Evolutionary conservation across 208 protist genomes (phyloP).

Genomic region (Plasmodiophora brassicae): DNA sequence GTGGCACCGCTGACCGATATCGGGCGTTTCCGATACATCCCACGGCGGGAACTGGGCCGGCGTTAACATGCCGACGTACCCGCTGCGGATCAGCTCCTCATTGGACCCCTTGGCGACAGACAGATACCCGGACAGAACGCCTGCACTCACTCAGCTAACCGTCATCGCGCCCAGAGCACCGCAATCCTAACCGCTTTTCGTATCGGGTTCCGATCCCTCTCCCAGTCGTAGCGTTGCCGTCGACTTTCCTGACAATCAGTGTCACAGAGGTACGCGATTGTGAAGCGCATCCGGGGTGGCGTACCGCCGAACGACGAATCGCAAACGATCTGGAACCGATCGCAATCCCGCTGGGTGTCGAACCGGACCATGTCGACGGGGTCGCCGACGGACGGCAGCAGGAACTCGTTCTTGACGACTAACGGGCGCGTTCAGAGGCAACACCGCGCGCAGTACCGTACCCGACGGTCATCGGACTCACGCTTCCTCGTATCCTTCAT

Average conservation of each 20-base stretch:
- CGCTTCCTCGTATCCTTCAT: not conserved
- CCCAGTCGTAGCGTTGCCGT: not conserved
- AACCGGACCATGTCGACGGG: not conserved
- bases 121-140: not conserved
- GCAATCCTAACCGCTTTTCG: not conserved
- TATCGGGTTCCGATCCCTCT: not conserved
- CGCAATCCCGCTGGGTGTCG: not conserved
- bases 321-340: not conserved
- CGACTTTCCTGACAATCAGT: not conserved
- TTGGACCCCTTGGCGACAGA: not conserved
- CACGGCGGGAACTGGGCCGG: conserved; percentile 15
- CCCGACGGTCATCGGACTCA: not conserved
- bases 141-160: not conserved
- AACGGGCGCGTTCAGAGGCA: too few relatives aligned
- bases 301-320: not conserved
- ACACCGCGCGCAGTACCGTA: not conserved
- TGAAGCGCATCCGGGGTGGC: not conserved
- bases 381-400: not conserved
- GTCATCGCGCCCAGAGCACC: not conserved
- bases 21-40: not conserved
- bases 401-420: not conserved
- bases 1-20: not conserved
- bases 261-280: not conserved
- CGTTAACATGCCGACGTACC: not conserved
- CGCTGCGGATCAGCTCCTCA: not conserved